Conservation (phyloP, 2,329 filamentous ascomycete species). For the Herpotrichia juniperi region DNA sequence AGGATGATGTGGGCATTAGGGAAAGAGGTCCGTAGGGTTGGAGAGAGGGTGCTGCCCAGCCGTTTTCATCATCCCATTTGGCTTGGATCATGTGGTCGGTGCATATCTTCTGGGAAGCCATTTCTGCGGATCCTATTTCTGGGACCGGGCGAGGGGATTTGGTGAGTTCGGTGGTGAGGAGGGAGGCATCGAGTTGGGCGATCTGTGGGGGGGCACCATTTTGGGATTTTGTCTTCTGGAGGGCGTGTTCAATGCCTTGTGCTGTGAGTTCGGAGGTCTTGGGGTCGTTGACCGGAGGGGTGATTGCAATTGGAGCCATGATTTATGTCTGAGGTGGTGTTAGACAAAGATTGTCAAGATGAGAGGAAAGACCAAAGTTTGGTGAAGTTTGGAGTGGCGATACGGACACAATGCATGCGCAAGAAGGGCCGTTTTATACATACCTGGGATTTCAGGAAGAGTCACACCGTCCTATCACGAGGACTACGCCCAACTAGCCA, state of each 20-base stretch:
- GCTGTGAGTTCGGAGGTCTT: slow-evolving; percentile 37
- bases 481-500: slow-evolving; percentile 5
- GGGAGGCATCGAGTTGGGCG: slow-evolving; percentile 50
- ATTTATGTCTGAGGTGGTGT: not conserved
- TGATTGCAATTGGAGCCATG: slow-evolving; percentile 40
- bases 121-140: slow-evolving; percentile 46
- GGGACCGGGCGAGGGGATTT: slow-evolving; percentile 50
- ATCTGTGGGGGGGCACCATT: slow-evolving; percentile 22
- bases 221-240: slow-evolving; percentile 27
- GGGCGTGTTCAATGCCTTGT: slow-evolving; percentile 37
- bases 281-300: slow-evolving; percentile 33
- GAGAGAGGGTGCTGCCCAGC: slow-evolving; percentile 77
- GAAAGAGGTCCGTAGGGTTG: slow-evolving; percentile 77
- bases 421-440: no score
- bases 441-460: no score
- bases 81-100: slow-evolving; percentile 90
- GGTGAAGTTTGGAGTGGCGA: no score
- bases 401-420: no score
- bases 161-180: slow-evolving; percentile 49
- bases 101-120: slow-evolving; percentile 52
- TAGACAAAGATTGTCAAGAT: not conserved
- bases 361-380: slow-evolving; percentile 6
- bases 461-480: slow-evolving; percentile 36
- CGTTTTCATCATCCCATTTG: slow-evolving; percentile 67
- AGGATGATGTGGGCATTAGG: slow-evolving; percentile 80